Evolutionary conservation across 2,329 filamentous ascomycete genomes (phyloP).

Genomic region (Xylariaceae sp.): DNA sequence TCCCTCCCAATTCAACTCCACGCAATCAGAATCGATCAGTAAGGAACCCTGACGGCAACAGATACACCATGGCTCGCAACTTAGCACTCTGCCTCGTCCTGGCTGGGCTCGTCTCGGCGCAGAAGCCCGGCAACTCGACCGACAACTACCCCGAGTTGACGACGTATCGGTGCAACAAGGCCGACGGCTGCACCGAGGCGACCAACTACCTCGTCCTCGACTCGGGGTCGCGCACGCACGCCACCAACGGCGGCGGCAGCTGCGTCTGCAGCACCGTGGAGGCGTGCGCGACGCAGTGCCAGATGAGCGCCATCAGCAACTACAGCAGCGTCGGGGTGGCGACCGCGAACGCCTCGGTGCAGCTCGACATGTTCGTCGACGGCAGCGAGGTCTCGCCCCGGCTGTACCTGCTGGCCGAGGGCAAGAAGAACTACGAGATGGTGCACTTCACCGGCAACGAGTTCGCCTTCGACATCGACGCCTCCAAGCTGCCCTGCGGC

Average conservation of each 20-base stretch:
- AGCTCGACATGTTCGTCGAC: constrained; percentile 30
- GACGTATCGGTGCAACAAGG: constrained; percentile 43
- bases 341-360: constrained; percentile 24
- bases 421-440: constrained; percentile 50
- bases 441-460: constrained; percentile 53
- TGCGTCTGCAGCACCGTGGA: constrained; percentile 40
- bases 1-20: no score
- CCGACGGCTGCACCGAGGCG: constrained; percentile 38
- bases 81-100: constrained; percentile 19
- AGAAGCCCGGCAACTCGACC: constrained; percentile 25
- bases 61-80: constrained; percentile 20
- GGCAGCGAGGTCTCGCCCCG: constrained; percentile 32
- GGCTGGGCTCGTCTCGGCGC: constrained; percentile 24
- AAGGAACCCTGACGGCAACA: no score
- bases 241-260: constrained; percentile 23
- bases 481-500: constrained; percentile 53
- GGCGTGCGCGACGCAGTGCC: constrained; percentile 44
- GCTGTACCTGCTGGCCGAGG: constrained; percentile 49
- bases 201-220: constrained; percentile 43
- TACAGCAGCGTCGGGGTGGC: constrained; percentile 31
- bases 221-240: constrained; percentile 37
- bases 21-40: no score
- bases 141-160: constrained; percentile 42
- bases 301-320: constrained; percentile 41
- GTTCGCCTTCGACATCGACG: constrained; percentile 57